These are phyloP conservation scores for Psidium guajava DNA, from an alignment of 345 rosid genomes.

Conservation along the genomic window DNA sequence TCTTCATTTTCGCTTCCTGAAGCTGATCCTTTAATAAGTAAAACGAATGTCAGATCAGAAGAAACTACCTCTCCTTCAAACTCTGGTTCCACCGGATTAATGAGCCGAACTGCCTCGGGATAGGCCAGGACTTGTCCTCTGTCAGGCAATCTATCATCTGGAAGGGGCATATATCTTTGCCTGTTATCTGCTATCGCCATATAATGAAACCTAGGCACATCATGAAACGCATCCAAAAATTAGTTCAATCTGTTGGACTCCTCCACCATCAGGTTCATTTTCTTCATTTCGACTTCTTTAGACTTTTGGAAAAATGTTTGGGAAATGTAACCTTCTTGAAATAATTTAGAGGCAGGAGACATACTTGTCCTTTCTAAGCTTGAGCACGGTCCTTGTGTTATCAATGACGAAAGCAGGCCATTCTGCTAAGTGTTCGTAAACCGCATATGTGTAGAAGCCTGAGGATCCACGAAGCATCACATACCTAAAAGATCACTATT, in stretches of 20 bases:
- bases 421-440: conserved; percentile 55
- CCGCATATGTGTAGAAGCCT: conserved; percentile 82
- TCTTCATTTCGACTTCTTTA: background rate
- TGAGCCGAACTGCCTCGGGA: conserved; percentile 78
- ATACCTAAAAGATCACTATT: conserved; percentile 29
- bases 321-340: background rate
- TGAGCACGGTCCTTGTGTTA: conserved; percentile 69
- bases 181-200: conserved; percentile 78
- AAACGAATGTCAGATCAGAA: background rate
- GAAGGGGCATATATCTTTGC: conserved; percentile 80
- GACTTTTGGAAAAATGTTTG: no score
- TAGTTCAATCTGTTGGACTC: background rate
- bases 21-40: background rate
- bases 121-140: conserved; percentile 57
- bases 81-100: conserved; percentile 60
- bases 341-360: background rate
- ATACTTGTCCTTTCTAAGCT: conserved; percentile 75
- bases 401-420: conserved; percentile 83
- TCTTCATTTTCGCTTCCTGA: background rate
- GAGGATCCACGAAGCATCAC: conserved; percentile 66
- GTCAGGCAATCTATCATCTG: conserved; percentile 59
- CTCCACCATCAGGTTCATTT: background rate
- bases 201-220: conserved; percentile 62
- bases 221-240: background rate
- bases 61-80: conserved; percentile 64